Evolutionary conservation across 768 basidiomycete species (phyloP).

Genomic region (Suillus alpinus): DNA sequence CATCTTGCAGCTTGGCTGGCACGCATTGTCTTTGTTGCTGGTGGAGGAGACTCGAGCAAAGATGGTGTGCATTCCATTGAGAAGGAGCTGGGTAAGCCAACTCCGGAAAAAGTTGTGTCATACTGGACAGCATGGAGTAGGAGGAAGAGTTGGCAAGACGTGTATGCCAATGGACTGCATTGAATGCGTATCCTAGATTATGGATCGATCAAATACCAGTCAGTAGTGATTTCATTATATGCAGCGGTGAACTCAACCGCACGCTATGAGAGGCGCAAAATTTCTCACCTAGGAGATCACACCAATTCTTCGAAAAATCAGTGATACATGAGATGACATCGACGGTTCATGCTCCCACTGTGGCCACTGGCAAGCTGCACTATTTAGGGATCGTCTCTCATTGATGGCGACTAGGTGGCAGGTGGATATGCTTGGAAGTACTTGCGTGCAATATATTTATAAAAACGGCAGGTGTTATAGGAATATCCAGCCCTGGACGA

Average conservation of each 20-base stretch:
- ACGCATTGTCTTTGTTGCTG: conserved; percentile 39
- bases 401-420: neutral
- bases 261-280: neutral
- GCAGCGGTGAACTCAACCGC: neutral
- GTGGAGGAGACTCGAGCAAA: conserved; percentile 24
- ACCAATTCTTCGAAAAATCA: neutral
- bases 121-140: conserved; percentile 46
- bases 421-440: neutral
- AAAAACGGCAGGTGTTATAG: neutral
- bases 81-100: conserved; percentile 34
- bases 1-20: conserved; percentile 54
- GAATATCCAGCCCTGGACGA: neutral
- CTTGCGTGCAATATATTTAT: neutral
- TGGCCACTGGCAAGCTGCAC: neutral
- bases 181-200: conserved; percentile 16
- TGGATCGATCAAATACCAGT: neutral
- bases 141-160: conserved; percentile 45
- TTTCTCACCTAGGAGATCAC: neutral
- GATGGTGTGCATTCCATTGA: conserved; percentile 39
- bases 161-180: conserved; percentile 44
- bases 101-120: conserved; percentile 36
- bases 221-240: neutral
- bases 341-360: neutral
- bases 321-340: neutral
- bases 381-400: neutral